Evolutionary conservation across 495 filamentous ascomycete genomes (phyloP), one percentile per base, ranked within the genome.

Genomic region (Talaromyces wortmannii): DNA sequence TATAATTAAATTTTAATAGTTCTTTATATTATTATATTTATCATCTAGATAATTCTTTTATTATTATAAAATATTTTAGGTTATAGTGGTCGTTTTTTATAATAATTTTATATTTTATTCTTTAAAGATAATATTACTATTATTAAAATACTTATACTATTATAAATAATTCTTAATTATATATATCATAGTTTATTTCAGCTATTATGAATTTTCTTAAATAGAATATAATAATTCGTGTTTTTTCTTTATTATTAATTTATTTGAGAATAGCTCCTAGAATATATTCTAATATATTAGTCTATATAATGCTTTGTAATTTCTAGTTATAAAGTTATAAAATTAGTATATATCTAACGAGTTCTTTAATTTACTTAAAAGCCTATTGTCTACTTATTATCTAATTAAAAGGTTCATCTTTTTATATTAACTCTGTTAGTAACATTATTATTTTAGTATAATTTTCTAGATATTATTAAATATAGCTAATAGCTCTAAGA

Each of bases 101-200:
- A 2, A 55, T 54, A 8, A 65, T 15, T 23, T 31, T 4, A 11
- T 66, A 16, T 3, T 54, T 31, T 17, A 23, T 45, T 11, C 16
- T 49, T 53, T 66, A 44, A 0, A 74, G 46, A 11, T 70, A 56
- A 7, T 50, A 52, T 48, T 64, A 23, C 4, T 23, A 23, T 4
- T 23, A 23, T 23, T 23, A 23, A 23, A 23, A 23, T 2, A 4
- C 4, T 23, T 23, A 23, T 23, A 23, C 4, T 2, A 23, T 23
- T 23, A 23, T 23, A 23, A 23, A 23, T 23, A 23, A 23, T 23
- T 23, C 4, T 23, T 23, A 23, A 4, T 23, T 23, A 23, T 23
- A 23, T 23, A 23, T 23, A 23, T 23, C 4, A 23, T 50, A 73
- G 42, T 73, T 72, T 0, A 29, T 16, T 49, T 75, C 61, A 0